Base-by-base conservation (phyloP, 345 rosid genomes). In the Gossypium longicalyx region DNA sequence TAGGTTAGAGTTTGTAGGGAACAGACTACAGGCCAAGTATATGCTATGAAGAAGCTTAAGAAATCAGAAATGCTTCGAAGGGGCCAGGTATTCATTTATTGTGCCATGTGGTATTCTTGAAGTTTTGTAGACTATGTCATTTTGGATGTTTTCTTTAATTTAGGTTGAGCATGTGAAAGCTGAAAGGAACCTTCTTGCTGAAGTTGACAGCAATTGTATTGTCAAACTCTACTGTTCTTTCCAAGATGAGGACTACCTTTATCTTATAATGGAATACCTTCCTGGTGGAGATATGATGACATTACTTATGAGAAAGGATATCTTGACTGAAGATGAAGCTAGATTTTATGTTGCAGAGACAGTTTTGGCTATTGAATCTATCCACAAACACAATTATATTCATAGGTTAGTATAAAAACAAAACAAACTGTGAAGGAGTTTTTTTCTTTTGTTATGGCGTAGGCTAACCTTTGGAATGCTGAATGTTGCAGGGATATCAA, bases 251-350 rank as follows among this genome's bases (percentile, higher is more conserved):
- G 98, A 90, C 45, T 93, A 77, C 80, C 93, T 93, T 79, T 91
- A 93, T 76, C 90, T 93, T 77, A 89, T 93, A 56, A 93, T 93
- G 98, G 98, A 94, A 81, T 94, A 92, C 83, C 84, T 94, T 72
- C 97, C 98, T 56, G 98, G 97, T 51, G 98, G 98, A 57, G 98
- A 92, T 82, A 88, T 94, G 97, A 94, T 94, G 98, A 92, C 98
- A 66, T 85, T 94, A 77, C 88, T 94, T 20, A 94, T 92, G 98
- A 87, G 98, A 78, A 92, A 94, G 85, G 98, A 94, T 85, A 94
- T 86, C 57, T 81, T 94, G 85, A 89, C 86, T 61, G 98, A 94
- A 79, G 85, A 87, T 77, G 98, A 92, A 85, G 91, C 98, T 61
- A 85, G 86, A 77, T 94, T 94, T 82, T 94, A 92, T 83, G 87